Evolutionary conservation across 2,329 filamentous ascomycete genomes (phyloP), one percentile per base, ranked within the genome.

Genomic region (Decorospora gaudefroyi): DNA sequence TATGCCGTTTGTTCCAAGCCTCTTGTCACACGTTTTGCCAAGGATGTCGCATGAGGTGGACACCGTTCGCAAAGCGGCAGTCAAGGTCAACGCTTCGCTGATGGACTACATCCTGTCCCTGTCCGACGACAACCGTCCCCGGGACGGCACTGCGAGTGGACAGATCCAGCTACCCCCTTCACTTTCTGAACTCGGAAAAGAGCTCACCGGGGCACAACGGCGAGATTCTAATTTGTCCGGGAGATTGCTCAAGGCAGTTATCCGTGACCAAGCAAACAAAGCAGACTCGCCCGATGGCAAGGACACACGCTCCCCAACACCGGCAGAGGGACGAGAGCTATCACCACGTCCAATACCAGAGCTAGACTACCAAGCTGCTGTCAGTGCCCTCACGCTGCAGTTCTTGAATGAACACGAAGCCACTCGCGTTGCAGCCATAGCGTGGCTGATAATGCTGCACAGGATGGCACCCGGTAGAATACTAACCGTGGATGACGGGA

Each of bases 391-490:
- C 27, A 99, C 92, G 0, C 74, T 97, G 6, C 83, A 97, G 39
- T 97, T 99, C 62, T 76, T 99, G 38, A 96, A 99, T 63, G 92
- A 99, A 60, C 90, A 97, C 64, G 95, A 99, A 74, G 90, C 89
- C 18, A 99, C 93, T 2, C 84, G 93, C 49, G 91, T 97, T 18
- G 92, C 91, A 25, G 91, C 93, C 11, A 76, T 99, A 49, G 92
- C 88, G 4, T 99, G 93, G 93, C 79, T 99, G 43, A 93, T 97
- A 46, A 97, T 97, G 92, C 78, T 99, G 27, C 93, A 99, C 68
- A 84, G 89, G 53, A 97, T 96, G 75, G 92, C 93, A 3, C 93
- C 93, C 0, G 82, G 87, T 39, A 96, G 96, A 68, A 76, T 78
- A 10, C 79, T 97, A 26, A 91, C 92, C 6, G 96, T 96, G 65